phyloP scores from a whole-genome alignment of 176 grass and related monocot species.

The Miscanthus lutarioriparius region DNA sequence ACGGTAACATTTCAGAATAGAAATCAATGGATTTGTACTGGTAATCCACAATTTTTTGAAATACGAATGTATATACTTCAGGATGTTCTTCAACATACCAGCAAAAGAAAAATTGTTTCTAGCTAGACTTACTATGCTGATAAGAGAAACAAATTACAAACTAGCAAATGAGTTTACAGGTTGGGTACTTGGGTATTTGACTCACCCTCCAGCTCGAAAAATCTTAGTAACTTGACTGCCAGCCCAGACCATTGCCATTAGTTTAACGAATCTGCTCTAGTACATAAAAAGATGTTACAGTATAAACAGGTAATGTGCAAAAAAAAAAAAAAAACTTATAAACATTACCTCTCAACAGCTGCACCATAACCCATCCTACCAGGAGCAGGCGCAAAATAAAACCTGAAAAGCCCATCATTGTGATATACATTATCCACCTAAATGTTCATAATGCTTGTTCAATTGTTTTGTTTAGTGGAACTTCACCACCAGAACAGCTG shows the following conservation, averaged over 20 bases:
- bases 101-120: not conserved
- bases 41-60: not conserved
- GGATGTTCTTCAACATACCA: not conserved
- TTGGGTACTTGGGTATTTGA: slow-evolving; percentile 3
- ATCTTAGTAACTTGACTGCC: slow-evolving; percentile 99
- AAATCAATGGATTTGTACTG: not conserved
- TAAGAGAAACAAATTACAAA: not conserved
- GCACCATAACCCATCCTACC: slow-evolving; percentile 82
- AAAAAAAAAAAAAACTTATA: slow-evolving; percentile 1
- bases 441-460: not conserved
- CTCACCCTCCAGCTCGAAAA: slow-evolving; percentile 79
- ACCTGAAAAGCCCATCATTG: slow-evolving; percentile 54
- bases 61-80: not conserved
- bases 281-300: slow-evolving; percentile 8
- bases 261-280: slow-evolving; percentile 74
- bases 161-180: slow-evolving; percentile 2
- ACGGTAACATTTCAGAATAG: slow-evolving; percentile 4
- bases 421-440: slow-evolving; percentile 1
- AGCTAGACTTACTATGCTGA: not conserved
- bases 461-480: not conserved
- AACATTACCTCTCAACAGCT: slow-evolving; percentile 71
- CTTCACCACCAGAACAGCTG: not conserved
- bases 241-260: slow-evolving; percentile 95
- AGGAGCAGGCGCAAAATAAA: slow-evolving; percentile 86
- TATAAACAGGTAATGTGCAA: not conserved